Base-by-base conservation (phyloP, 1,284 basidiomycete genomes). In the Leccinum fallax region DNA sequence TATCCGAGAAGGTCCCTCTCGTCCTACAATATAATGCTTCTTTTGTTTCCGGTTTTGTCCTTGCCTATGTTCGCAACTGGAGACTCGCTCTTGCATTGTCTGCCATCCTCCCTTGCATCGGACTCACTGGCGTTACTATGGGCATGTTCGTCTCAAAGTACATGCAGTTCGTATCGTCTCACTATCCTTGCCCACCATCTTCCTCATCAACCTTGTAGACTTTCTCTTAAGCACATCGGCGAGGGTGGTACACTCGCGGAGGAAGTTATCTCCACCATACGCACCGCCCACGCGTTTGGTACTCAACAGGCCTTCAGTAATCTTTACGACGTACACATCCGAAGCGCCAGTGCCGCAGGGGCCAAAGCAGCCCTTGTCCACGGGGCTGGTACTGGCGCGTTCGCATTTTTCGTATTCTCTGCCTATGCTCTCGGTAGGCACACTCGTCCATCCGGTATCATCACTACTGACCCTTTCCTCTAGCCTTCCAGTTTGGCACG, bases 221-320 rank as follows among this genome's bases (percentile, higher is more conserved):
- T 80, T 49, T 85, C 90, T 26, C 84, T 97, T 57, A 86, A 89
- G 61, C 80, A 89, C 61, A 85, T 97, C 40, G 93, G 94, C 2
- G 87, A 90, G 26, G 92, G 90, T 24, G 95, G 96, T 48, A 89
- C 85, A 3, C 76, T 98, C 15, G 96, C 97, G 0, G 97, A 99
- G 77, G 97, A 99, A 75, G 93, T 94, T 68, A 93, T 99, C 60
- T 90, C 92, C 2, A 93, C 92, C n/a, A 78, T 97, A 51, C 89
- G 95, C 21, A 95, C 92, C 3, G 90, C 94, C 1, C 94, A 98
- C 66, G 96, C 97, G 0, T 99, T 99, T 69, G 94, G 94, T 54
- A 92, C 90, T 1, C 92, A 95, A 77, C 77, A 74, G 9, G 81
- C 84, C n/a, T 49, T 49, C 21, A 49, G 21, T 24, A 24, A 49